Evolutionary conservation across 1,284 basidiomycete genomes (phyloP).

Genomic region (Cutaneotrichosporon spelunceum): DNA sequence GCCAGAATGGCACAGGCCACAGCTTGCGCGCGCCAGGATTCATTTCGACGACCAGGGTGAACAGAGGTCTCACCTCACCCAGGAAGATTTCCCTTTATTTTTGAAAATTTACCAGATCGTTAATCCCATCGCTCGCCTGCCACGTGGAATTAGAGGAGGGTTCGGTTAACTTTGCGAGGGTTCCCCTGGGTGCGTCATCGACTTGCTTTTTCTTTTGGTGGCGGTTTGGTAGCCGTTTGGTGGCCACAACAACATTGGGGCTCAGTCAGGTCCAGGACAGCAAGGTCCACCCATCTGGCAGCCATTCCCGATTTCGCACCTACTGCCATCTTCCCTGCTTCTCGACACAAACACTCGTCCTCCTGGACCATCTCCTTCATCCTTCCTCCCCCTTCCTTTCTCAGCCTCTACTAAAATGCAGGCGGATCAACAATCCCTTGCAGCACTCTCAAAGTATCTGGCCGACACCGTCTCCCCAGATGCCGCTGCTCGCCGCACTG

Average conservation of each 20-base stretch:
- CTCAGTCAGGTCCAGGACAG: too few species aligned
- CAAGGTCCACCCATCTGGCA: neutral
- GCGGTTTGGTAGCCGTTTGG: neutral
- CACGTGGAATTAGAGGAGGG: neutral
- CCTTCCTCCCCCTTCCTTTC: neutral
- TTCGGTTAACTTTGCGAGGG: too few species aligned
- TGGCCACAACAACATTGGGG: too few species aligned
- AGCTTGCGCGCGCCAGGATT: neutral
- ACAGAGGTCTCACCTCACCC: neutral
- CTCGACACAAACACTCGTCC: constrained; percentile 4
- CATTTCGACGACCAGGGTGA: neutral
- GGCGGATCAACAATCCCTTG: constrained; percentile 41
- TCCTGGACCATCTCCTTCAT: too few species aligned
- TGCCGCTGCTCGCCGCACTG: constrained; percentile 68
- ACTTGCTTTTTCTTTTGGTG: constrained; percentile 1
- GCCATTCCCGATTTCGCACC: neutral
- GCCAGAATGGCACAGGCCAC: too few species aligned
- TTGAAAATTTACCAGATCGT: neutral
- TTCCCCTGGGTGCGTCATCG: neutral
- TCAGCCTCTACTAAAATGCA: constrained; percentile 34
- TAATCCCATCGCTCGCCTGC: neutral
- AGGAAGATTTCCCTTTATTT: neutral
- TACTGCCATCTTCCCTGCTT: constrained; percentile 3
- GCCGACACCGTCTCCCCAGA: constrained; percentile 60
- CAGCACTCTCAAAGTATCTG: constrained; percentile 43